Evolutionary conservation across 305 asterid genomes (phyloP).

Genomic region (Fraxinus ornus): DNA sequence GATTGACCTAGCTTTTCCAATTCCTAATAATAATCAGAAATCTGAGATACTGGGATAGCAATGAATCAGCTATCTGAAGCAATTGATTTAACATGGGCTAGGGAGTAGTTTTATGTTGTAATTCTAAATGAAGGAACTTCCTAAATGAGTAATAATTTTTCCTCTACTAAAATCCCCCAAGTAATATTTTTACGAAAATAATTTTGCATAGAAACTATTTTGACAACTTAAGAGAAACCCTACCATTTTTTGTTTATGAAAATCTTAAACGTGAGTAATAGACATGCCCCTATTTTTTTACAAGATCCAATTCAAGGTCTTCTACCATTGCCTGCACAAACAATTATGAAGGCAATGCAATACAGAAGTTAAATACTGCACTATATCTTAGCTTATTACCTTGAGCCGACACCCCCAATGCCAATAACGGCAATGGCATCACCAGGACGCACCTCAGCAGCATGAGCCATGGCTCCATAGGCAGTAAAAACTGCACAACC

Average conservation of each 20-base stretch:
- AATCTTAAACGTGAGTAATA: neutral
- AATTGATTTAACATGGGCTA: neutral
- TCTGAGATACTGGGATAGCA: neutral
- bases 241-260: neutral
- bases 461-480: slow-evolving; percentile 99
- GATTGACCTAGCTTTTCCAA: neutral
- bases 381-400: slow-evolving; percentile 43
- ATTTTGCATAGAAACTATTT: neutral
- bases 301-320: slow-evolving; percentile 15
- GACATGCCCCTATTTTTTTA: neutral
- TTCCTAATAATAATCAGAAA: neutral
- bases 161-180: neutral
- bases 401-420: slow-evolving; percentile 96
- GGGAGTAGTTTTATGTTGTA: neutral
- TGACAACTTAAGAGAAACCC: neutral
- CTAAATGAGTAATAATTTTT: neutral
- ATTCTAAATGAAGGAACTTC: neutral
- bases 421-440: slow-evolving; percentile 95
- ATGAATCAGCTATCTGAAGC: neutral
- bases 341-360: neutral
- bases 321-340: slow-evolving; percentile 13
- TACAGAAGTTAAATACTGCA: slow-evolving; percentile 2
- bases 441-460: slow-evolving; percentile 90
- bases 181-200: neutral
- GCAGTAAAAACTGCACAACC: slow-evolving; percentile 99